Conservation (phyloP, 768 basidiomycete species). For the Aureoboletus auriporus region DNA sequence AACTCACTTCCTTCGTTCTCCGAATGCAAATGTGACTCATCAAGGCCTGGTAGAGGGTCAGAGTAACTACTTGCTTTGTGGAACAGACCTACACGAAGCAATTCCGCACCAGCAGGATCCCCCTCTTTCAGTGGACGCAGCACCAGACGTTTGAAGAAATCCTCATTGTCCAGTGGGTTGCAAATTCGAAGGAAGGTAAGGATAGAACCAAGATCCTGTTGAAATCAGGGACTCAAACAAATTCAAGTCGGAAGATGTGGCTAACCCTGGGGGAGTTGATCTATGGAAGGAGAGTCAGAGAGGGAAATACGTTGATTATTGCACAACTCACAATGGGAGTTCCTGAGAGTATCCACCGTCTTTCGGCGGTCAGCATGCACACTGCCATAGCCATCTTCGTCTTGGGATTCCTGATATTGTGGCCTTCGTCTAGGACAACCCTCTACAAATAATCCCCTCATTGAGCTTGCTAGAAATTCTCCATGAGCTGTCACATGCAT, state of each 20-base stretch:
- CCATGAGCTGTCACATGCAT: not conserved
- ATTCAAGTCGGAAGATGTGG: not conserved
- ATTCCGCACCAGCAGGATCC: conserved; percentile 59
- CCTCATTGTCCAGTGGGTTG: conserved; percentile 75
- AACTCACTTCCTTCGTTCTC: conserved; percentile 70
- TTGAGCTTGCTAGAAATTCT: not conserved
- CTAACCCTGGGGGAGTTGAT: conserved; percentile 74
- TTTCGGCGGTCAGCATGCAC: conserved; percentile 58
- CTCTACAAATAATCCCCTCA: conserved; percentile 39
- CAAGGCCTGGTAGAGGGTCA: conserved; percentile 45
- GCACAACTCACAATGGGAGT: conserved; percentile 77
- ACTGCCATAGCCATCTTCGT: conserved; percentile 80
- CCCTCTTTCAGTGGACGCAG: conserved; percentile 75
- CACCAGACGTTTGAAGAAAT: conserved; percentile 76
- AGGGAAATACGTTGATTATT: not conserved
- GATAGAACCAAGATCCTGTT: conserved; percentile 84
- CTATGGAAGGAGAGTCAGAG: conserved; percentile 31
- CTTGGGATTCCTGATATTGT: conserved; percentile 79
- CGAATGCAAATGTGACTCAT: conserved; percentile 80
- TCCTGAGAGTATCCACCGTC: conserved; percentile 78
- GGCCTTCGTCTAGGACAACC: conserved; percentile 86
- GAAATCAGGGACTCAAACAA: not conserved
- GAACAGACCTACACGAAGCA: conserved; percentile 54
- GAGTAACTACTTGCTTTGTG: not conserved
- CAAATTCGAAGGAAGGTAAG: conserved; percentile 86